Evolutionary conservation across 225 moss, liverwort and hornwort species (phyloP).

Genomic region (Pleurozium schreberi): DNA sequence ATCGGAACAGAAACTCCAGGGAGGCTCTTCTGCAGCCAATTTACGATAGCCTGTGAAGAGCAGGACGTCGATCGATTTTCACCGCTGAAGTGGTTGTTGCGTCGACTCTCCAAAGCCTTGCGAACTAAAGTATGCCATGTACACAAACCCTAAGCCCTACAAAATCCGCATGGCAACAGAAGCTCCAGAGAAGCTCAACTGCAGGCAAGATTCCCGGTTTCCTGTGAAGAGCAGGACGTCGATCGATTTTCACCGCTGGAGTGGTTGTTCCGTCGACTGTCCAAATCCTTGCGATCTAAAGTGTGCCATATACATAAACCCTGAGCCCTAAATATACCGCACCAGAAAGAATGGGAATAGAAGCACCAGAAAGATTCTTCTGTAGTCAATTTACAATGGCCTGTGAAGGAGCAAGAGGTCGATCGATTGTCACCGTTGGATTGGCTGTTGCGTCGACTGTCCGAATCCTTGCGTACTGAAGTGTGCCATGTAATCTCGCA

Average conservation of each 20-base stretch:
- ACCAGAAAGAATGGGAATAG: background rate
- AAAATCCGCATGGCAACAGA: background rate
- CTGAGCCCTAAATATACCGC: background rate
- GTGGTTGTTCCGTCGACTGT: background rate
- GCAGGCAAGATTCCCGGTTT: background rate
- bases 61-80: background rate
- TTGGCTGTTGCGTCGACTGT: background rate
- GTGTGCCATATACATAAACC: background rate
- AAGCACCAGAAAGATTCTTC: background rate
- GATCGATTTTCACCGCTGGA: background rate
- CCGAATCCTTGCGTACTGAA: constrained; percentile 13
- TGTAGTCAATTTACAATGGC: background rate
- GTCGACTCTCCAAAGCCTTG: background rate
- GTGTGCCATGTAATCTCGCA: constrained; percentile 17
- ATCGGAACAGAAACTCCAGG: background rate
- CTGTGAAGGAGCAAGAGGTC: background rate
- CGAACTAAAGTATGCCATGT: background rate
- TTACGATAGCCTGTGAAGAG: background rate
- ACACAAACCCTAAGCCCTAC: background rate
- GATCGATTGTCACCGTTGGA: background rate
- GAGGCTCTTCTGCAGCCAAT: background rate
- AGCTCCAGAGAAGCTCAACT: background rate
- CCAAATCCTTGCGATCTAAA: background rate
- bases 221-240: no score
- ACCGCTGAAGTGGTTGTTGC: background rate